Evolutionary conservation across 768 basidiomycete genomes (phyloP), one percentile per base, ranked within the genome.

Genomic region (Xanthoconium purpureum): DNA sequence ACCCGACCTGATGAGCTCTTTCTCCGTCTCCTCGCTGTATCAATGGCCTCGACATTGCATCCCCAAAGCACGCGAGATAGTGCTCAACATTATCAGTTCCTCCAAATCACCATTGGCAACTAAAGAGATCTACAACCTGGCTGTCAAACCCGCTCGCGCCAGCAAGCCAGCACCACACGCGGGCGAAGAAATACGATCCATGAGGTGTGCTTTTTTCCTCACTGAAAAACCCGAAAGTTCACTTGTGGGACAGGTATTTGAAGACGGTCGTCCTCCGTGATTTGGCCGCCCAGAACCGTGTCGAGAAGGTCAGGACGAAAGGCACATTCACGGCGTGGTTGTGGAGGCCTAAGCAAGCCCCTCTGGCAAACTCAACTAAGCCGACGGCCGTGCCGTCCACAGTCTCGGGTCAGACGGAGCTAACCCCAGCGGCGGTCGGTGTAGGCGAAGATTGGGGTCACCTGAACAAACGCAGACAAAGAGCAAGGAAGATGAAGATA

Each of bases 391-490:
- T 5, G 13, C 14, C 49, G 0, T n/a, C 58, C 20, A 32, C 52
- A 29, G 33, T 32, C 15, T 20, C 50, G 5, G 50, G 35, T 15
- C 18, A 49, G 32, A 47, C 52, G 39, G 59, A 43, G 35, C 38
- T 66, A n/a, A 55, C 69, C 0, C 62, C 70, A 5, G 65, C 62
- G 15, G 70, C 70, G 12, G 67, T 71, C 10, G 70, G 71, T 2
- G 70, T 70, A 3, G 70, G 72, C 30, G 72, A 68, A 50, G 84
- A 88, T 60, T 77, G 75, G 66, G 73, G 76, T 8, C 84, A 87
- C 66, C 68, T 88, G 54, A 88, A 78, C 68, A 80, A 73, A 61
- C 74, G 83, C 53, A 71, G 85, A 59, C 77, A 76, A 56, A 69
- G 76, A 15, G 75, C 78, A 24, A 68, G 86, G 54, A 66, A 70